Evolutionary conservation across 306 rosid genomes (phyloP).

Genomic region (Gleditsia sinensis): DNA sequence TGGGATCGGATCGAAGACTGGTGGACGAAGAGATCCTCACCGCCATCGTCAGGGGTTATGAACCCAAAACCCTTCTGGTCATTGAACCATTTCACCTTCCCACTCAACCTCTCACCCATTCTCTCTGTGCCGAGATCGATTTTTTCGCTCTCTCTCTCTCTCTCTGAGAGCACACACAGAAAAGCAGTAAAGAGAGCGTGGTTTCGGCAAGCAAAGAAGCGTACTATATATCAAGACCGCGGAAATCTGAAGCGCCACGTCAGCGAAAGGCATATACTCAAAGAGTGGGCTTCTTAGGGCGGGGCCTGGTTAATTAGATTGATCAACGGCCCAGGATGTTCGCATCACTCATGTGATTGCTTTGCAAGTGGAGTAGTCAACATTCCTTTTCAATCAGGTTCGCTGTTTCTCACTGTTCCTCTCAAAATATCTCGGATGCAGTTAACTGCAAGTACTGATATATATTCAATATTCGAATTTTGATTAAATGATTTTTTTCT

Average conservation of each 20-base stretch:
- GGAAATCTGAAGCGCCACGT: slow-evolving; percentile 2
- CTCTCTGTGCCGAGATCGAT: not conserved
- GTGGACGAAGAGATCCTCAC: slow-evolving; percentile 83
- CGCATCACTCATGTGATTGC: not conserved
- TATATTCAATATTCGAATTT: no score
- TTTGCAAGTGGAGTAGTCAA: no score
- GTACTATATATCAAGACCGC: slow-evolving; percentile 18
- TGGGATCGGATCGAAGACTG: slow-evolving; percentile 79
- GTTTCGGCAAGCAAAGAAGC: no score
- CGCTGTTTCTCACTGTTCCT: no score
- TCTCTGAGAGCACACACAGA: not conserved
- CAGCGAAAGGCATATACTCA: not conserved
- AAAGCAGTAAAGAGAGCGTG: no score
- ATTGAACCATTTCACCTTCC: slow-evolving; percentile 93
- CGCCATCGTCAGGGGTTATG: slow-evolving; percentile 80
- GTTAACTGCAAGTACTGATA: no score
- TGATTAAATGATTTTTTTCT: no score
- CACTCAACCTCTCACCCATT: slow-evolving; percentile 60
- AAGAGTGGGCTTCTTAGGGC: not conserved
- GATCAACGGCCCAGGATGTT: not conserved
- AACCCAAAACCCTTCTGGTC: slow-evolving; percentile 88
- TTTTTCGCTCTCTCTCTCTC: not conserved
- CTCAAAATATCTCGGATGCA: no score
- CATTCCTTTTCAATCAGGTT: no score
- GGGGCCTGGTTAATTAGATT: not conserved